phyloP scores from a whole-genome alignment of 163 green algal genomes.

The Scenedesmus sp. region DNA sequence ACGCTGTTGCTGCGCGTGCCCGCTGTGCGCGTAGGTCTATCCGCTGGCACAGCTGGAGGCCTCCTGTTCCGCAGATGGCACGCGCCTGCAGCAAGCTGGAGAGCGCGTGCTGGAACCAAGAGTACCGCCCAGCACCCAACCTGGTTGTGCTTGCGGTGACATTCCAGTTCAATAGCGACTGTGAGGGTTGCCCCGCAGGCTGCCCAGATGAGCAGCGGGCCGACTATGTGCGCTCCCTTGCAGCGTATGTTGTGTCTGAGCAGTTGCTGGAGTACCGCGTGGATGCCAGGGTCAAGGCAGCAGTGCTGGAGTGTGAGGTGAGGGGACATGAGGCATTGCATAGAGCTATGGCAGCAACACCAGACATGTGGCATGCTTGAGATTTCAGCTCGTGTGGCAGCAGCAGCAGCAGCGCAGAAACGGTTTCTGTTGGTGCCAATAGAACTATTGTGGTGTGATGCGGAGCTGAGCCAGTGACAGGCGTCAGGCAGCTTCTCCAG shows the following conservation, averaged over 20 bases:
- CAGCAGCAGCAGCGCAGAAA: too few relatives aligned
- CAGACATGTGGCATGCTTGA: not conserved
- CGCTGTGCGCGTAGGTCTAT: not conserved
- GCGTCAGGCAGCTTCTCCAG: too few relatives aligned
- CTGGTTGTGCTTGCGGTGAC: slow-evolving; percentile 23
- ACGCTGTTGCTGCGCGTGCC: not conserved
- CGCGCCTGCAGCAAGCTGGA: not conserved
- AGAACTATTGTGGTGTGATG: too few relatives aligned
- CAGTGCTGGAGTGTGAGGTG: not conserved
- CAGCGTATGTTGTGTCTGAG: not conserved
- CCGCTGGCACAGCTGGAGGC: slow-evolving; percentile 9
- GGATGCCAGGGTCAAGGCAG: not conserved
- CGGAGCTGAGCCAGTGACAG: too few relatives aligned
- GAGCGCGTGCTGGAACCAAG: slow-evolving; percentile 15
- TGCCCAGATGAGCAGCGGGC: not conserved
- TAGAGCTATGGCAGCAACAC: not conserved
- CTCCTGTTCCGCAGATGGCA: not conserved
- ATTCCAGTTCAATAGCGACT: not conserved
- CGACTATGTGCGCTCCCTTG: not conserved
- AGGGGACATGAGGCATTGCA: not conserved
- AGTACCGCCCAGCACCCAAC: not conserved
- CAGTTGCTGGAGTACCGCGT: not conserved
- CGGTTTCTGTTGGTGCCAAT: too few relatives aligned
- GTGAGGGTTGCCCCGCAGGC: not conserved
- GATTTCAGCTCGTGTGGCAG: not conserved